A percentile compares a stretch with the other conserved stretches of the same genome.
phyloP scores from a whole-genome alignment of 495 filamentous ascomycete genomes.

The Coniosporium apollinis region DNA sequence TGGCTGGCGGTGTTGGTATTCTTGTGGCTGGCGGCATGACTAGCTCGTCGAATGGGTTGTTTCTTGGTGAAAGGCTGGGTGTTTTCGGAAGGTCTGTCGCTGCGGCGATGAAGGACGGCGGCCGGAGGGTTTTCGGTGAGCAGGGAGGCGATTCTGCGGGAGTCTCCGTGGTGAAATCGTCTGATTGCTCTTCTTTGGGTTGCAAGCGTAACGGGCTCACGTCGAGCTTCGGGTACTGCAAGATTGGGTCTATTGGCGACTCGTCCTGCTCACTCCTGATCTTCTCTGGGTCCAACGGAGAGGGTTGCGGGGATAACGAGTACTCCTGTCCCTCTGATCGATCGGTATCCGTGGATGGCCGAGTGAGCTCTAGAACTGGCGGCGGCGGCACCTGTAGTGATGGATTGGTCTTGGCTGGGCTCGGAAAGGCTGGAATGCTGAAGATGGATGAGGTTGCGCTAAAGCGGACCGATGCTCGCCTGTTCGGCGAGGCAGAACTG shows the following conservation, averaged over 20 bases:
- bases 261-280: too few relatives aligned
- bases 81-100: background rate
- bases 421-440: conserved; percentile 17
- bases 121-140: background rate
- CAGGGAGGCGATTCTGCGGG: too few relatives aligned
- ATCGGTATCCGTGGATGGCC: too few relatives aligned
- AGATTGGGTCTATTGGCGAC: too few relatives aligned
- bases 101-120: background rate
- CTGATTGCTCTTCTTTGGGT: too few relatives aligned
- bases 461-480: background rate
- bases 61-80: background rate
- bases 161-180: too few relatives aligned
- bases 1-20: conserved; percentile 8
- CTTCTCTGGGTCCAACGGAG: too few relatives aligned
- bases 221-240: too few relatives aligned
- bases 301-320: too few relatives aligned
- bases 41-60: background rate
- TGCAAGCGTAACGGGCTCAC: too few relatives aligned
- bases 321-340: too few relatives aligned
- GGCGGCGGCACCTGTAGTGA: background rate
- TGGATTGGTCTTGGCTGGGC: conserved; percentile 9
- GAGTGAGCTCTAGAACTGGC: too few relatives aligned
- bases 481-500: background rate
- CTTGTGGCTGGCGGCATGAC: conserved; percentile 2
- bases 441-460: conserved; percentile 11